phyloP scores from a whole-genome alignment of 148 eudicot species.

The Chenopodium quinoa region DNA sequence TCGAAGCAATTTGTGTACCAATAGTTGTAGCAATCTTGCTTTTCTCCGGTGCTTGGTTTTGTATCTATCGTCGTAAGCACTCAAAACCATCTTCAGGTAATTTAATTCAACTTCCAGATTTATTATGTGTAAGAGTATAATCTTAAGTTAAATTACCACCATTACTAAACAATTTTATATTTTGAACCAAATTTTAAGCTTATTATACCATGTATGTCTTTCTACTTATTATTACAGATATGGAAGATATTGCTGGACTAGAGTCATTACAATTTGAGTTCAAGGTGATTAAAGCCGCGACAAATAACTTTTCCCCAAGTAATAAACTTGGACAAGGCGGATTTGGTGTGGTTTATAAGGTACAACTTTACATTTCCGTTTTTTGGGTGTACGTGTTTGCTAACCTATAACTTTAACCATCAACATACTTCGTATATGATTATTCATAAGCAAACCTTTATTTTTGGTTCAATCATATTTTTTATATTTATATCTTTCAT shows the following conservation, averaged over 20 bases:
- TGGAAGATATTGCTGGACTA: neutral
- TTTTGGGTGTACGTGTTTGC: too few relatives aligned
- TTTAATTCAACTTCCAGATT: too few relatives aligned
- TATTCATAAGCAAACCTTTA: too few relatives aligned
- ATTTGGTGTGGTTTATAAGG: slow-evolving; percentile 24
- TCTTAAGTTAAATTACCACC: too few relatives aligned
- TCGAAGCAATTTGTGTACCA: neutral
- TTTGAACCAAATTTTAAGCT: too few relatives aligned
- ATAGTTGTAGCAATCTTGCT: slow-evolving; percentile 1
- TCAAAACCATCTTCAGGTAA: neutral
- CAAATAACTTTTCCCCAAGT: neutral
- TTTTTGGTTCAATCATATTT: too few relatives aligned
- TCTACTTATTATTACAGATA: neutral
- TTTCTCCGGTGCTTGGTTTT: neutral
- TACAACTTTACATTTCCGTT: neutral
- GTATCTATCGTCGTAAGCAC: neutral
- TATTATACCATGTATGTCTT: neutral
- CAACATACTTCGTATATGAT: too few relatives aligned
- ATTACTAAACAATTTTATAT: too few relatives aligned
- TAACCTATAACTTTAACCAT: too few relatives aligned
- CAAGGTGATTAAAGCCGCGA: slow-evolving; percentile 3
- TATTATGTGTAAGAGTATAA: too few relatives aligned
- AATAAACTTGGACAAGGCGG: slow-evolving; percentile 28
- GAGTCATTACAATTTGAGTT: slow-evolving; percentile 8
- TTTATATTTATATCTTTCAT: too few relatives aligned